Conservation (phyloP, 192 early-diverging fungal genomes). For the Borealophlyctis nickersoniae region DNA sequence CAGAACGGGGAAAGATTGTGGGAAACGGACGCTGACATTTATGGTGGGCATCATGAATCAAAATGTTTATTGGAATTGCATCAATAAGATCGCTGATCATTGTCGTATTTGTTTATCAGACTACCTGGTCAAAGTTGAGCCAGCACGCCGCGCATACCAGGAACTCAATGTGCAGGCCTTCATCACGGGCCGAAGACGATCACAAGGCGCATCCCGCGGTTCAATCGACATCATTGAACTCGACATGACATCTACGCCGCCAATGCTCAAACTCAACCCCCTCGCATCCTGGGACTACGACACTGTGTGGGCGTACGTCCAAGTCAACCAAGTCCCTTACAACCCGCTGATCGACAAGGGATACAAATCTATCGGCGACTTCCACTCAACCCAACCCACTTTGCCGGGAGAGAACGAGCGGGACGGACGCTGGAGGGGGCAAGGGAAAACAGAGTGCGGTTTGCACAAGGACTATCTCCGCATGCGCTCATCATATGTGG, state of each 20-base stretch:
- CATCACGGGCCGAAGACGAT: slow-evolving; percentile 83
- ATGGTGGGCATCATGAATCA: slow-evolving; percentile 8
- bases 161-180: slow-evolving; percentile 70
- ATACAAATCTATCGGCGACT: slow-evolving; percentile 91
- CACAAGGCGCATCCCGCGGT: slow-evolving; percentile 79
- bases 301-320: slow-evolving; percentile 82
- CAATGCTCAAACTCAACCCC: slow-evolving; percentile 86
- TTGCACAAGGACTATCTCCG: slow-evolving; percentile 96
- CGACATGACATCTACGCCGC: slow-evolving; percentile 63
- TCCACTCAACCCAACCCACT: slow-evolving; percentile 80
- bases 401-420: slow-evolving; percentile 71
- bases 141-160: slow-evolving; percentile 79
- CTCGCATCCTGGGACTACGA: slow-evolving; percentile 89
- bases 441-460: slow-evolving; percentile 91
- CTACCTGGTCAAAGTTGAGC: slow-evolving; percentile 93
- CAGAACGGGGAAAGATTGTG: slow-evolving; percentile 79
- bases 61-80: neutral
- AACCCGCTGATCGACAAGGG: slow-evolving; percentile 85
- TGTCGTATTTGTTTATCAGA: slow-evolving; percentile 56
- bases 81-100: too few relatives aligned
- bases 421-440: slow-evolving; percentile 83
- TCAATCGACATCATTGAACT: slow-evolving; percentile 77
- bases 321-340: slow-evolving; percentile 84
- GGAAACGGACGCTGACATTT: slow-evolving; percentile 68
- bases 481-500: slow-evolving; percentile 77